These are phyloP conservation scores for Heliamphora exappendiculata DNA, from an alignment of 148 eudicot species.

Conservation along the genomic window DNA sequence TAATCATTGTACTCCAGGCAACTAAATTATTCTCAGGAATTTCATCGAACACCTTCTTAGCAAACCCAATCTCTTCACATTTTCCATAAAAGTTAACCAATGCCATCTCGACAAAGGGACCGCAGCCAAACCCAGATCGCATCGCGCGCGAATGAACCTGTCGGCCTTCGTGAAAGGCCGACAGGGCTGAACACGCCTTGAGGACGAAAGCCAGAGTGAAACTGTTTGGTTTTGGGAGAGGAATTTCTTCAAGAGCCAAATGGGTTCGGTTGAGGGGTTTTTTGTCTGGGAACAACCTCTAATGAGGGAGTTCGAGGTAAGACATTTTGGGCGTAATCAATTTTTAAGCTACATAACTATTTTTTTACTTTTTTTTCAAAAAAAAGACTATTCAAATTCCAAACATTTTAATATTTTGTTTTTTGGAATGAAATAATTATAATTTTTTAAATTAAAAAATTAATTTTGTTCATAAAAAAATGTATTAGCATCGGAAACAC, in stretches of 20 bases:
- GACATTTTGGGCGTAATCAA: slow-evolving; percentile 24
- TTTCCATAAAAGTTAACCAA: slow-evolving; percentile 34
- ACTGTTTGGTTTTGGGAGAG: slow-evolving; percentile 26
- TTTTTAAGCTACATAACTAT: too few species aligned
- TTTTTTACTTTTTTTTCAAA: too few species aligned
- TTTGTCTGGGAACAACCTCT: slow-evolving; percentile 11
- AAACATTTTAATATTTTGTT: too few species aligned
- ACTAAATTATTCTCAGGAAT: slow-evolving; percentile 37
- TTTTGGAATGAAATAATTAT: too few species aligned
- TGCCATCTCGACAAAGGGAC: slow-evolving; percentile 27
- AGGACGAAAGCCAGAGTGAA: slow-evolving; percentile 33
- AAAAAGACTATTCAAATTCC: too few species aligned
- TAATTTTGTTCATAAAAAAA: too few species aligned
- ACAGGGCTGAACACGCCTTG: slow-evolving; percentile 22
- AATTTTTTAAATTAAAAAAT: too few species aligned
- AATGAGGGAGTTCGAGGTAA: slow-evolving; percentile 29
- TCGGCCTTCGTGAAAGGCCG: slow-evolving; percentile 23
- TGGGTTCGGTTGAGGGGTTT: slow-evolving; percentile 19
- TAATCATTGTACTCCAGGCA: slow-evolving; percentile 37
- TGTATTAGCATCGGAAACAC: too few species aligned
- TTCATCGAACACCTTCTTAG: slow-evolving; percentile 35
- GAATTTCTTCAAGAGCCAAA: slow-evolving; percentile 23
- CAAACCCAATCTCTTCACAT: slow-evolving; percentile 27
- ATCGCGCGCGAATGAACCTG: slow-evolving; percentile 33
- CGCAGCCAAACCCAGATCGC: slow-evolving; percentile 23